phyloP scores from a whole-genome alignment of 768 basidiomycete species.

The Phlebiopsis gigantea region DNA sequence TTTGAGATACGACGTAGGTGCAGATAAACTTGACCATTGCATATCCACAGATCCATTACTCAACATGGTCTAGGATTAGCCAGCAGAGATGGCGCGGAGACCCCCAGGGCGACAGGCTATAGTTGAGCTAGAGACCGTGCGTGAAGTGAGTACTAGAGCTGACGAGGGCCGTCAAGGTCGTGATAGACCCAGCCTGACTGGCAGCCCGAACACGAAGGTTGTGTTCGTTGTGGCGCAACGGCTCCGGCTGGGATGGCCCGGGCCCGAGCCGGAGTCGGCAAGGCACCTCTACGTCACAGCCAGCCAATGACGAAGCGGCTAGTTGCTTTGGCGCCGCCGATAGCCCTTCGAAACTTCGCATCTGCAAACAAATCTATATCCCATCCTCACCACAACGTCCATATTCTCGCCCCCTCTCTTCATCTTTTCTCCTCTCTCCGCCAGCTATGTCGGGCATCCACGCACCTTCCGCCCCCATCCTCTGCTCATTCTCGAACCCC shows the following conservation, averaged over 20 bases:
- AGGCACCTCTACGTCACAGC: background rate
- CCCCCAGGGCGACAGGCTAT: no score
- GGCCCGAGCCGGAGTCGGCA: background rate
- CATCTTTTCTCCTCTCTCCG: background rate
- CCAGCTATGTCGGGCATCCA: constrained; percentile 3
- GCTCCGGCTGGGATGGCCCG: no score
- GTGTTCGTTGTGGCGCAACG: no score
- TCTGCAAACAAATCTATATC: background rate
- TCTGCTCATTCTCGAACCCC: constrained; percentile 62
- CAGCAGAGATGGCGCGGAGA: no score
- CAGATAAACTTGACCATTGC: no score
- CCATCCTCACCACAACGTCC: background rate
- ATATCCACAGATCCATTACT: no score
- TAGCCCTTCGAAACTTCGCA: background rate
- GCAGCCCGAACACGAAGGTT: no score
- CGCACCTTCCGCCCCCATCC: constrained; percentile 58
- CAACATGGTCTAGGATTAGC: no score
- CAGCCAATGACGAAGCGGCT: background rate
- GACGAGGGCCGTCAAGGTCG: background rate
- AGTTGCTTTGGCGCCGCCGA: background rate
- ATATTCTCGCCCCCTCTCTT: background rate
- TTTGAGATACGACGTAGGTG: no score
- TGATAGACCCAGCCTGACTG: background rate
- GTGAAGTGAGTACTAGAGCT: no score
- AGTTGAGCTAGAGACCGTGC: no score